Evolutionary conservation across 2,329 filamentous ascomycete species (phyloP), one percentile per base, ranked within the genome.

Genomic region (Calonectria honghensis): DNA sequence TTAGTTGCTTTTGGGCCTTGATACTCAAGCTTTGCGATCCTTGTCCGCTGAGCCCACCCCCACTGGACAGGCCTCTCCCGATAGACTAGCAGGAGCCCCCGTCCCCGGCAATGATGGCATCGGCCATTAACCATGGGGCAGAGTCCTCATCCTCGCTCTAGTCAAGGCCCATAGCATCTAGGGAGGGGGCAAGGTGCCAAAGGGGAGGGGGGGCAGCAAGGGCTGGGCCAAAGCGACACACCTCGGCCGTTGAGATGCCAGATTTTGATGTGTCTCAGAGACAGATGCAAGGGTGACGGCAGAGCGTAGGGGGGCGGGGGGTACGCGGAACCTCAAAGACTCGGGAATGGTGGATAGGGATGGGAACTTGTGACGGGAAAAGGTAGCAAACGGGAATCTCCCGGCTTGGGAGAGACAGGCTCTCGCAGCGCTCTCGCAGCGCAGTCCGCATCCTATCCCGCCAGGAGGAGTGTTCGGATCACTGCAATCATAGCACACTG

Each of bases 241-340:
- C 77, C 72, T 78, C 74, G 77, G 78, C 80, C 79, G 80, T 81
- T 81, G 77, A 79, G 54, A 80, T 81, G 79, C 79, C 80, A 81
- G 79, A 80, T 80, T 79, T 76, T 76, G 24, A 73, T 76, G 61
- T 80, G 80, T 81, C 79, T 81, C 79, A 81, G 74, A 80, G 67
- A 66, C 68, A 54, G 45, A 74, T 80, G 80, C 80, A 81, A 80
- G 79, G 79, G 79, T 81, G 79, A 78, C 59, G 79, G 77, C 70
- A 78, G 77, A 73, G 63, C 73, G 74, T 75, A 80, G 77, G 68
- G 74, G 76, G 73, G 77, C 73, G 76, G 72, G 73, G 73, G 67
- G 72, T 65, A 76, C 75, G 73, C 57, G 57, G 57, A 78, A 78
- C 73, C 74, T 75, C 77, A 76, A 76, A 72, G 79, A 75, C 70